Evolutionary conservation across 257 asterid genomes (phyloP).

Genomic region (Oldenlandia corymbosa): DNA sequence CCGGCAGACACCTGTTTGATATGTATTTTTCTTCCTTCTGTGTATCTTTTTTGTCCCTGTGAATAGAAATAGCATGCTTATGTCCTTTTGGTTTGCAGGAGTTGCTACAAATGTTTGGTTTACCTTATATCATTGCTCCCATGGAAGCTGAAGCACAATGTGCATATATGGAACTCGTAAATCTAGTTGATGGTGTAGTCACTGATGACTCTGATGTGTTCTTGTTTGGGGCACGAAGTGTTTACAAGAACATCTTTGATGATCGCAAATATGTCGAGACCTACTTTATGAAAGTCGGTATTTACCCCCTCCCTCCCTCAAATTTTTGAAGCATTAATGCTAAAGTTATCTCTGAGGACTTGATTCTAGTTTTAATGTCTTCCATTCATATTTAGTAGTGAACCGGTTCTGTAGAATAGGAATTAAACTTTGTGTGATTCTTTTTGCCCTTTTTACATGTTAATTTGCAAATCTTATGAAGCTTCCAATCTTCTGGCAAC

Average conservation of each 20-base stretch:
- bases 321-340: neutral
- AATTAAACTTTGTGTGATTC: neutral
- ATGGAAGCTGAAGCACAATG: conserved; percentile 99
- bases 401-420: neutral
- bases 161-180: conserved; percentile 78
- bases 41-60: neutral
- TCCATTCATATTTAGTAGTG: neutral
- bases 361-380: neutral
- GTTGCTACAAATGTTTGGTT: conserved; percentile 96
- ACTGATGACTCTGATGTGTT: conserved; percentile 95
- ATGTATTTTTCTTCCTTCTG: neutral
- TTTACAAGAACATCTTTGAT: conserved; percentile 90
- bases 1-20: neutral
- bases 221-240: conserved; percentile 84
- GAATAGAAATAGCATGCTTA: neutral
- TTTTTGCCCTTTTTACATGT: neutral
- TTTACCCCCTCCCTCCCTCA: neutral
- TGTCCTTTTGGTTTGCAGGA: conserved; percentile 47
- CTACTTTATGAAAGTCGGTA: conserved; percentile 80
- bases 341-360: neutral
- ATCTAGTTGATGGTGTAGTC: conserved; percentile 94
- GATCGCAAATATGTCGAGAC: conserved; percentile 97
- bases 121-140: conserved; percentile 92
- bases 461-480: neutral
- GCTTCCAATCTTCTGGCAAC: neutral